Evolutionary conservation across 176 grass and related monocot species (phyloP).

Genomic region (Juncus inflexus): DNA sequence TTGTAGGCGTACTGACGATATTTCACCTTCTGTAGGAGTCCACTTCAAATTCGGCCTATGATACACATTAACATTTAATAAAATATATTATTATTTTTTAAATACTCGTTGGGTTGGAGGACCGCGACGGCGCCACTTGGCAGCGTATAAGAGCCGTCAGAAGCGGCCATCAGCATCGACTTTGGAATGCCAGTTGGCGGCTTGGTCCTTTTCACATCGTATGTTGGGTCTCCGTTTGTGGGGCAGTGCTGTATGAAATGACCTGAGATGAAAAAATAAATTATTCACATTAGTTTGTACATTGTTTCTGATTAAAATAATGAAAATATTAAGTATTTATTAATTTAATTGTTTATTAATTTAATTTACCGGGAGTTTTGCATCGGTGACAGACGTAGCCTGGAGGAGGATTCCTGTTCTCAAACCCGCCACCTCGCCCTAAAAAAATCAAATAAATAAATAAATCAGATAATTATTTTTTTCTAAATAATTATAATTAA

Average conservation of each 20-base stretch:
- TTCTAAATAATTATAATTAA: conserved; percentile 1
- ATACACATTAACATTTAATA: neutral
- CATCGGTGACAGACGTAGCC: conserved; percentile 98
- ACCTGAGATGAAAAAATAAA: conserved; percentile 41
- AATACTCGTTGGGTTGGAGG: conserved; percentile 94
- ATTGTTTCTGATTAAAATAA: too few relatives aligned
- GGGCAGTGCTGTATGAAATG: conserved; percentile 99
- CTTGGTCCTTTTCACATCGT: conserved; percentile 81
- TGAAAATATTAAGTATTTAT: neutral
- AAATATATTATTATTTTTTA: conserved; percentile 13
- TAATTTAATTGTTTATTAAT: conserved; percentile 10
- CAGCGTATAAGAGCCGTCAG: conserved; percentile 87
- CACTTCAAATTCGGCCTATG: too few relatives aligned
- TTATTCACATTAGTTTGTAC: neutral
- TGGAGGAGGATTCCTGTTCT: conserved; percentile 70
- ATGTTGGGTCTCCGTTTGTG: conserved; percentile 91
- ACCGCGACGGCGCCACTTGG: conserved; percentile 92
- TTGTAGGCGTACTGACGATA: too few relatives aligned
- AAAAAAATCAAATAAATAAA: conserved; percentile 22
- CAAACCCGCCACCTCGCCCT: conserved; percentile 46
- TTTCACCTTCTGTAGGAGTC: too few relatives aligned
- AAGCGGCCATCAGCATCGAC: conserved; percentile 95
- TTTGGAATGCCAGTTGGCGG: conserved; percentile 98
- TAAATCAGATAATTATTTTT: neutral
- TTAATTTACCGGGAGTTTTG: conserved; percentile 83